Percentiles rank a stretch among this genome's conserved stretches.
Evolutionary conservation across 1,284 basidiomycete species (phyloP).

Genomic region (Ustilago bromivora): DNA sequence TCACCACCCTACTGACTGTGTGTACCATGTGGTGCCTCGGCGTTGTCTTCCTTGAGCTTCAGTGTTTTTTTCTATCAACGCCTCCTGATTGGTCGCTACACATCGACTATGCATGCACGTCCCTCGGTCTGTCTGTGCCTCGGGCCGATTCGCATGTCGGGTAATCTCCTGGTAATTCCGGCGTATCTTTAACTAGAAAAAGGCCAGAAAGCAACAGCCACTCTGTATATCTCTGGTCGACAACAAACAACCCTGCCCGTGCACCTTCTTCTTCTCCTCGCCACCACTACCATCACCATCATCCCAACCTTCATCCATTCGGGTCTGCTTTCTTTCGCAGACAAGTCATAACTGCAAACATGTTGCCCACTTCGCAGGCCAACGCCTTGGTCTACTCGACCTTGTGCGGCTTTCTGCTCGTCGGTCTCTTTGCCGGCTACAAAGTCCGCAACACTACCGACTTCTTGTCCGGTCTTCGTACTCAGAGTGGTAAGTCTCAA

Average conservation of each 20-base stretch:
- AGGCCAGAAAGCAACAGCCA: background rate
- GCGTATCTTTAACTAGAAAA: no score
- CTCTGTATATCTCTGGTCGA: background rate
- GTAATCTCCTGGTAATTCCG: no score
- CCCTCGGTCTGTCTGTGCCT: no score
- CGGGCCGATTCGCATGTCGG: no score
- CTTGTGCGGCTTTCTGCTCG: slow-evolving; percentile 65
- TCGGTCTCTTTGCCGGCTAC: slow-evolving; percentile 68
- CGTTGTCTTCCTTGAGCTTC: no score
- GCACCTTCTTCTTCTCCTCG: background rate
- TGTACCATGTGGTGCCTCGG: no score
- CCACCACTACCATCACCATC: slow-evolving; percentile 12
- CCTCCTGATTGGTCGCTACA: no score
- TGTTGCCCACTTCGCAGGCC: slow-evolving; percentile 55
- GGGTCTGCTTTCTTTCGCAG: slow-evolving; percentile 4
- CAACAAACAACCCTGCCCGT: background rate
- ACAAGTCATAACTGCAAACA: slow-evolving; percentile 8
- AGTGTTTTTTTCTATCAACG: no score
- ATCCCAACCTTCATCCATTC: background rate
- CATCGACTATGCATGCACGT: no score
- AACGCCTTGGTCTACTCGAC: slow-evolving; percentile 68
- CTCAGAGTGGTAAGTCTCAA: slow-evolving; percentile 61
- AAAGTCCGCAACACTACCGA: slow-evolving; percentile 62
- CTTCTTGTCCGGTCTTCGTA: slow-evolving; percentile 67
- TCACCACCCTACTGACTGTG: no score